Percentiles rank a stretch among this genome's conserved stretches.
These are phyloP conservation scores for Microbotryum scabiosae DNA, from an alignment of 1,284 basidiomycete genomes.

Conservation along the genomic window DNA sequence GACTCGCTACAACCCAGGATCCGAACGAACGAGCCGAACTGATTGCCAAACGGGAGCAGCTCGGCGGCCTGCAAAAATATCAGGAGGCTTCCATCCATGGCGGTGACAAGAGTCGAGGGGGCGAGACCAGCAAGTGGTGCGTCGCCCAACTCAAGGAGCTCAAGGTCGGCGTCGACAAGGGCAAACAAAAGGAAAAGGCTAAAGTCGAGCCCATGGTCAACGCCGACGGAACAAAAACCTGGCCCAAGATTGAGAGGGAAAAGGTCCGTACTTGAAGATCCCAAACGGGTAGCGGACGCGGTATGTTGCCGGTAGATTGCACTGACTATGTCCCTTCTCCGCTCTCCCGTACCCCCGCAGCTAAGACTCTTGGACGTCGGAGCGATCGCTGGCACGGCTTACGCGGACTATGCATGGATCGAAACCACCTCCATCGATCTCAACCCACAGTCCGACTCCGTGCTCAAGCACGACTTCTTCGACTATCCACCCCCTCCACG, in stretches of 20 bases:
- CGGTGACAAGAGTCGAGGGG: slow-evolving; percentile 31
- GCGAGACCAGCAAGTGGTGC: slow-evolving; percentile 35
- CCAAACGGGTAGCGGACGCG: background rate
- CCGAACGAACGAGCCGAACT: slow-evolving; percentile 22
- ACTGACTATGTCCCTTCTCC: slow-evolving; percentile 1
- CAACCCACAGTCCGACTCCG: slow-evolving; percentile 39
- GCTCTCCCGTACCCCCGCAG: slow-evolving; percentile 6
- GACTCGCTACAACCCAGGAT: slow-evolving; percentile 23
- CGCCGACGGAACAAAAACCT: slow-evolving; percentile 24
- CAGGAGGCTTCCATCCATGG: slow-evolving; percentile 33
- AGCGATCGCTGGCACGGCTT: slow-evolving; percentile 40
- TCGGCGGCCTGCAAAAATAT: slow-evolving; percentile 35
- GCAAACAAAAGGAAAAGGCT: slow-evolving; percentile 5
- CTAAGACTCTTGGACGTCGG: slow-evolving; percentile 42
- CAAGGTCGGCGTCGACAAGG: slow-evolving; percentile 26
- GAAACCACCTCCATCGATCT: slow-evolving; percentile 39
- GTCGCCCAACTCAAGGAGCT: slow-evolving; percentile 28
- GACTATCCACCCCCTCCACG: slow-evolving; percentile 35
- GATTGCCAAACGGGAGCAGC: slow-evolving; percentile 16
- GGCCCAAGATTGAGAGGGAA: slow-evolving; percentile 21
- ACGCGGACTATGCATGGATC: slow-evolving; percentile 38
- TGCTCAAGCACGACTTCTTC: slow-evolving; percentile 39
- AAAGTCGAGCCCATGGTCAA: slow-evolving; percentile 17
- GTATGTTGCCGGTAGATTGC: too few species aligned
- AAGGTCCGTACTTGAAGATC: slow-evolving; percentile 12